Evolutionary conservation across 2,329 filamentous ascomycete species (phyloP).

Genomic region (Xylaria sp.): DNA sequence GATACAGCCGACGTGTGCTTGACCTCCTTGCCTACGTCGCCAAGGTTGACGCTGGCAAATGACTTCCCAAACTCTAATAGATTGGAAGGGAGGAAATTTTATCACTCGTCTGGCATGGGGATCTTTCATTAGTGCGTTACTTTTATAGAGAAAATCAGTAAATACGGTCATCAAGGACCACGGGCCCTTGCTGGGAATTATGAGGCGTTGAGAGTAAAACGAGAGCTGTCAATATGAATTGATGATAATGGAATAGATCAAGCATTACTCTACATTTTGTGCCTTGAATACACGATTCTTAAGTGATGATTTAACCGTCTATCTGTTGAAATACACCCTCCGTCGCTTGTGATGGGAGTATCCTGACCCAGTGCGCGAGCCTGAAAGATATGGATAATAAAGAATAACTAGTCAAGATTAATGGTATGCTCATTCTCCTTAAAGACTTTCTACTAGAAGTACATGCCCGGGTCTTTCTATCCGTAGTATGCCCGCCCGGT

Average conservation of each 20-base stretch:
- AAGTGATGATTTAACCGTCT: background rate
- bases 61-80: constrained; percentile 47
- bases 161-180: constrained; percentile 16
- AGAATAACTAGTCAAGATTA: constrained; percentile 22
- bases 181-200: constrained; percentile 20
- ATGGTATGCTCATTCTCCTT: constrained; percentile 38
- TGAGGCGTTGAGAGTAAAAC: constrained; percentile 28
- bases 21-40: constrained; percentile 83
- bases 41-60: constrained; percentile 76
- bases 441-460: constrained; percentile 39
- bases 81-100: background rate
- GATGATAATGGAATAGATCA: constrained; percentile 36
- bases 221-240: constrained; percentile 33
- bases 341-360: background rate
- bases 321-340: background rate
- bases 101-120: background rate
- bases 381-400: background rate
- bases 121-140: constrained; percentile 16
- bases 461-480: constrained; percentile 40
- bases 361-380: background rate
- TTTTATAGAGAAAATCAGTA: constrained; percentile 30
- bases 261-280: constrained; percentile 6
- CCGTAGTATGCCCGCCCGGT: constrained; percentile 35
- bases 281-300: background rate
- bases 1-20: constrained; percentile 95